phyloP scores from a whole-genome alignment of 2,329 filamentous ascomycete genomes.

The Apiospora phragmitis region DNA sequence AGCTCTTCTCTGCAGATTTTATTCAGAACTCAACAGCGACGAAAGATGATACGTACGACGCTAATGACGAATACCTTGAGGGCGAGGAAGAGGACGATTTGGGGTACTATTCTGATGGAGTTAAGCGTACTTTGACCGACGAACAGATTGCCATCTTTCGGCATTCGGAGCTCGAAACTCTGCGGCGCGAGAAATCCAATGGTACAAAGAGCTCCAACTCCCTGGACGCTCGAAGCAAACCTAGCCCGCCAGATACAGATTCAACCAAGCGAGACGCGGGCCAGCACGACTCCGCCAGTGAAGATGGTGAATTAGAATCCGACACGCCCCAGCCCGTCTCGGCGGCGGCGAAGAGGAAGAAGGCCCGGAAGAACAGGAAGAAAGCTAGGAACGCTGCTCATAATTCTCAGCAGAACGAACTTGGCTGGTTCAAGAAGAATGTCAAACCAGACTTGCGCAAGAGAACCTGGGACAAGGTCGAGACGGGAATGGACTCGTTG shows the following conservation, averaged over 20 bases:
- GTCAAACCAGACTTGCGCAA: slow-evolving; percentile 63
- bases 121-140: slow-evolving; percentile 86
- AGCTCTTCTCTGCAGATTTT: slow-evolving; percentile 46
- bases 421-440: slow-evolving; percentile 17
- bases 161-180: slow-evolving; percentile 78
- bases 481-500: slow-evolving; percentile 58
- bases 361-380: slow-evolving; percentile 38
- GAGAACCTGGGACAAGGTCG: slow-evolving; percentile 67
- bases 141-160: slow-evolving; percentile 89
- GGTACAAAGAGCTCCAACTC: slow-evolving; percentile 13
- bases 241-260: slow-evolving; percentile 12
- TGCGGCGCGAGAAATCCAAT: slow-evolving; percentile 56
- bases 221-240: slow-evolving; percentile 19
- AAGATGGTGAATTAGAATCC: slow-evolving; percentile 35
- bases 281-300: slow-evolving; percentile 19
- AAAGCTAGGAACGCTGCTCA: slow-evolving; percentile 40
- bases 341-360: slow-evolving; percentile 32
- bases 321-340: slow-evolving; percentile 26
- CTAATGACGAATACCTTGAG: slow-evolving; percentile 36
- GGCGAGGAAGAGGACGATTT: slow-evolving; percentile 65
- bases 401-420: slow-evolving; percentile 10
- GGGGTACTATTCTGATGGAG: slow-evolving; percentile 84
- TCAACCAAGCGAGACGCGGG: slow-evolving; percentile 15
- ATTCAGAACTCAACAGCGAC: slow-evolving; percentile 28
- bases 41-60: slow-evolving; percentile 29